Percentiles rank a stretch among this genome's conserved stretches.
Evolutionary conservation across 1,139 yeast species (phyloP).

Genomic region (Kurtzmaniella quercitrusa): DNA sequence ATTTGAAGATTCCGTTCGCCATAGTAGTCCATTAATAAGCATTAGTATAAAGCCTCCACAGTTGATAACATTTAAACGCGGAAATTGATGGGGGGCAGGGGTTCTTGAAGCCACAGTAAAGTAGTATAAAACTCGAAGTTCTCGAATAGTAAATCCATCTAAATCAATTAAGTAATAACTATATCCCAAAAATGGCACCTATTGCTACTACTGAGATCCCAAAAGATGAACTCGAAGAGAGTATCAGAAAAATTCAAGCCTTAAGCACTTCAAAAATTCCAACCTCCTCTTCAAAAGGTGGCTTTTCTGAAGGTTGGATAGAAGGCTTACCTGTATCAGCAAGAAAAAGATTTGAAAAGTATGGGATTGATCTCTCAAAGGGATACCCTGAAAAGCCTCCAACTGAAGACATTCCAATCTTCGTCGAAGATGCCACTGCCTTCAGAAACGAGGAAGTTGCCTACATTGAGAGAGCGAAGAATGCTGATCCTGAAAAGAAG

Average conservation of each 20-base stretch:
- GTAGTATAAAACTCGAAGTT: neutral
- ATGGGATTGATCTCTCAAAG: constrained; percentile 36
- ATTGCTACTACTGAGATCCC: constrained; percentile 3
- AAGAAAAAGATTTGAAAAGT: constrained; percentile 26
- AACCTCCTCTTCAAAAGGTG: constrained; percentile 11
- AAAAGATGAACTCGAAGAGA: constrained; percentile 6
- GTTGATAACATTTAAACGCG: neutral
- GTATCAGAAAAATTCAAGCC: constrained; percentile 5
- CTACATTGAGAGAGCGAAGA: constrained; percentile 15
- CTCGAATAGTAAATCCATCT: neutral
- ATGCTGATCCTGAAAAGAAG: constrained; percentile 19
- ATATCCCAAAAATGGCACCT: constrained; percentile 5
- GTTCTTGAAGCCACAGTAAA: constrained; percentile 1
- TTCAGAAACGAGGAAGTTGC: constrained; percentile 15
- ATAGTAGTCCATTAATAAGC: constrained; percentile 1
- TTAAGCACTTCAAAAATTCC: constrained; percentile 3
- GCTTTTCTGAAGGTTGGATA: constrained; percentile 15
- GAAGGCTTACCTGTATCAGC: constrained; percentile 34
- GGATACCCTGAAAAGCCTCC: constrained; percentile 44
- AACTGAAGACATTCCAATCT: constrained; percentile 13
- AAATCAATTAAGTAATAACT: neutral
- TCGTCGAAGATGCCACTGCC: constrained; percentile 14
- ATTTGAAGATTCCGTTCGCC: no score
- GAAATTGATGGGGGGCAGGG: neutral
- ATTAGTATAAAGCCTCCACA: constrained; percentile 1